phyloP scores from a whole-genome alignment of 495 filamentous ascomycete genomes.

The Hypoxylon subgilvum region DNA sequence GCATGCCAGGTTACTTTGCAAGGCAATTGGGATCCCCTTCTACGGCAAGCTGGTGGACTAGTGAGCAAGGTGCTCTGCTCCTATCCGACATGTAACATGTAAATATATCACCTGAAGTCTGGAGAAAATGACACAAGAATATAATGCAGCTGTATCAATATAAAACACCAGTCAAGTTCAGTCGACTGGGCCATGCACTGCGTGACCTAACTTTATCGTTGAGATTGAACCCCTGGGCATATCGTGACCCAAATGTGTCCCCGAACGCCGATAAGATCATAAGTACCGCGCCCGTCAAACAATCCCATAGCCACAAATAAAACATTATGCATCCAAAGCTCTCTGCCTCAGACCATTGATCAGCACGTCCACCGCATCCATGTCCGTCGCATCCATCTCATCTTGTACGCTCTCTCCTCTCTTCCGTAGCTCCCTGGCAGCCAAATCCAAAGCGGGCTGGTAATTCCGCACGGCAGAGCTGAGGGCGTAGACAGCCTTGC shows the following conservation, averaged over 20 bases:
- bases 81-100: conserved; percentile 23
- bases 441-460: conserved; percentile 73
- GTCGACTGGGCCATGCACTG: too few species aligned
- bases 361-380: conserved; percentile 79
- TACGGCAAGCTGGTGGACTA: conserved; percentile 66
- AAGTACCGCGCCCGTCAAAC: not conserved
- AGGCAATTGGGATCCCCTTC: conserved; percentile 83
- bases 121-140: conserved; percentile 11
- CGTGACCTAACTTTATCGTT: too few species aligned
- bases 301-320: conserved; percentile 1
- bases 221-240: too few species aligned
- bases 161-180: not conserved
- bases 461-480: conserved; percentile 85
- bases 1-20: conserved; percentile 85
- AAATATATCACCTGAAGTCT: conserved; percentile 14
- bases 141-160: conserved; percentile 35
- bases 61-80: not conserved
- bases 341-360: conserved; percentile 70
- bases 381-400: conserved; percentile 74
- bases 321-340: conserved; percentile 37
- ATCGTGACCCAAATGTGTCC: conserved; percentile 25
- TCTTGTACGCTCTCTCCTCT: conserved; percentile 52
- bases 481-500: conserved; percentile 87
- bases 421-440: conserved; percentile 62
- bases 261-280: conserved; percentile 48